These are phyloP conservation scores for Cryphonectria japonica DNA, from an alignment of 2,329 filamentous ascomycete species.

Conservation along the genomic window DNA sequence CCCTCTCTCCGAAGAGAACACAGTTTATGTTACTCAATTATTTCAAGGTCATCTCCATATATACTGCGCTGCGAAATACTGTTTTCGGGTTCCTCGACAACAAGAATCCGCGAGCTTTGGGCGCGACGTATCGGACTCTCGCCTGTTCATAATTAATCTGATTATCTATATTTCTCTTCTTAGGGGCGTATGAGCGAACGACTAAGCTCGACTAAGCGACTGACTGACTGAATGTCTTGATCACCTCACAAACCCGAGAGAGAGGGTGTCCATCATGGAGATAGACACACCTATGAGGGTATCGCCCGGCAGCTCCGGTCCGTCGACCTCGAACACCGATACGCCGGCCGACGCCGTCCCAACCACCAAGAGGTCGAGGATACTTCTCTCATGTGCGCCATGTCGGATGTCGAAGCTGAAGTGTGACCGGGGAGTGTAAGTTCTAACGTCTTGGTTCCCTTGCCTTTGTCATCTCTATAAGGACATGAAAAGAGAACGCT, in stretches of 20 bases:
- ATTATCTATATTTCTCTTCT: no score
- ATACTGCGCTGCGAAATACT: background rate
- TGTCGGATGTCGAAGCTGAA: slow-evolving; percentile 60
- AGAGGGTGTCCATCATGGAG: background rate
- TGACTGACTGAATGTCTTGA: background rate
- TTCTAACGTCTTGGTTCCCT: background rate
- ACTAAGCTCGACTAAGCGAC: background rate
- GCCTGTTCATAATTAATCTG: no score
- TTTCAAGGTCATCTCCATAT: background rate
- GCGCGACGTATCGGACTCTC: background rate
- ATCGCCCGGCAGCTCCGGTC: background rate
- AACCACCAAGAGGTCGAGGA: slow-evolving; percentile 48
- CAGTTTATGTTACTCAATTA: background rate
- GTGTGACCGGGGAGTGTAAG: slow-evolving; percentile 52
- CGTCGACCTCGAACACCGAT: background rate
- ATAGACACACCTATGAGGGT: background rate
- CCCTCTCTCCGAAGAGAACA: background rate
- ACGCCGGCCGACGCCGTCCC: background rate
- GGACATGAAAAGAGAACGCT: background rate
- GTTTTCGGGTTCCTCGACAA: background rate
- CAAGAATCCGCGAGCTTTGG: background rate
- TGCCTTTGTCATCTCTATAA: background rate
- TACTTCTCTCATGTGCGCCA: slow-evolving; percentile 56
- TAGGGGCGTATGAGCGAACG: background rate
- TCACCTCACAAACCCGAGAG: background rate